Conservation (phyloP, 2,329 filamentous ascomycete genomes). For the Sporothrix pallida region DNA sequence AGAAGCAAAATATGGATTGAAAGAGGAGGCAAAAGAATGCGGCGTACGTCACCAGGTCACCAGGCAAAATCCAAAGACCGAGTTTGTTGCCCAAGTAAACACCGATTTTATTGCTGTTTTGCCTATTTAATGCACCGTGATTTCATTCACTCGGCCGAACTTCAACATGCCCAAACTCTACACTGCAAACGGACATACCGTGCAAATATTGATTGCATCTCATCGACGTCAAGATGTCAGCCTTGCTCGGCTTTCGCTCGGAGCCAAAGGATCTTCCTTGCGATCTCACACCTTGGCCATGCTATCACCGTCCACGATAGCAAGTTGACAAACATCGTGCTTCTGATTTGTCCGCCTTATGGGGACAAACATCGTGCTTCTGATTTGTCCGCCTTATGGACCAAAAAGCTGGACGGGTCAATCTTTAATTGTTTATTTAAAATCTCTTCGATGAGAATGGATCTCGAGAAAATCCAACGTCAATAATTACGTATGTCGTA, state of each 20-base stretch:
- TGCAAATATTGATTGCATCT: too few species aligned
- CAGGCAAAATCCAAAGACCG: not conserved
- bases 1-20: not conserved
- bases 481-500: not conserved
- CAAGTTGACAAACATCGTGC: not conserved
- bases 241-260: conserved; percentile 8
- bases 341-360: not conserved
- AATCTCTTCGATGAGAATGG: not conserved
- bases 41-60: conserved; percentile 11
- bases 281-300: not conserved
- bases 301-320: not conserved
- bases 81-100: not conserved
- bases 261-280: conserved; percentile 2
- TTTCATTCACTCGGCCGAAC: conserved; percentile 15
- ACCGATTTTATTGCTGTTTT: not conserved
- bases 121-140: not conserved
- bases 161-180: not conserved
- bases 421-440: not conserved
- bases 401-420: not conserved
- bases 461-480: not conserved
- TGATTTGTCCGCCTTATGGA: not conserved
- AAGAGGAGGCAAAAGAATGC: not conserved
- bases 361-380: not conserved
- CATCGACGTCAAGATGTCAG: not conserved
- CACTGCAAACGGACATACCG: not conserved